Evolutionary conservation across 2,329 filamentous ascomycete species (phyloP).

Genomic region (Metarhizium anisopliae): DNA sequence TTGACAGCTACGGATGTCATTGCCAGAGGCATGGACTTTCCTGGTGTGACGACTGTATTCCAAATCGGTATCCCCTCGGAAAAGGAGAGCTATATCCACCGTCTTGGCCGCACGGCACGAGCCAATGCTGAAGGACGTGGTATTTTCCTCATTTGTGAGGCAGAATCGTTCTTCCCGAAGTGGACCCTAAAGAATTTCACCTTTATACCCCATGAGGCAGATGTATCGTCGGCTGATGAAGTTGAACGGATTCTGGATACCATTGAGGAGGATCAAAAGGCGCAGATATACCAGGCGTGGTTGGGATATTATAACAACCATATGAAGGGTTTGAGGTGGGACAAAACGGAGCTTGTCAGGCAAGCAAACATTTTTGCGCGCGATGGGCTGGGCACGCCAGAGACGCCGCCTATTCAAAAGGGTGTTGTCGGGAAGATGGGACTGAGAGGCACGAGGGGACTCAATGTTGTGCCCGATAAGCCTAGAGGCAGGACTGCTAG

Average conservation of each 20-base stretch:
- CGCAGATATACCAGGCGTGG: slow-evolving; percentile 47
- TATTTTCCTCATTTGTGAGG: slow-evolving; percentile 46
- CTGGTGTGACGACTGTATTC: slow-evolving; percentile 57
- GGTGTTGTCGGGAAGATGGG: slow-evolving; percentile 48
- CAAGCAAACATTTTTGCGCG: slow-evolving; percentile 42
- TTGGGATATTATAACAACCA: slow-evolving; percentile 47
- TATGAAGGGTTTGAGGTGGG: slow-evolving; percentile 34
- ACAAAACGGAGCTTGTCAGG: slow-evolving; percentile 34
- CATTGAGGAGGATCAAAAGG: slow-evolving; percentile 35
- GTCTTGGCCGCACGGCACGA: slow-evolving; percentile 57
- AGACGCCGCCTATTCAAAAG: slow-evolving; percentile 38
- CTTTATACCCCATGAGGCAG: slow-evolving; percentile 36
- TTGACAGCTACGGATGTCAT: slow-evolving; percentile 64
- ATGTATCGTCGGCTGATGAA: slow-evolving; percentile 32
- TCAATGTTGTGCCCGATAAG: slow-evolving; percentile 35
- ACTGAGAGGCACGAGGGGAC: slow-evolving; percentile 39
- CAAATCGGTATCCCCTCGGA: slow-evolving; percentile 52
- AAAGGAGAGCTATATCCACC: slow-evolving; percentile 58
- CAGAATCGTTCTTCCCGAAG: slow-evolving; percentile 41
- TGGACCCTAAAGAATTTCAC: slow-evolving; percentile 44
- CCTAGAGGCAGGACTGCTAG: slow-evolving; percentile 16
- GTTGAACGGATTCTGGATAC: slow-evolving; percentile 28
- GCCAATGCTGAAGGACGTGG: slow-evolving; percentile 56
- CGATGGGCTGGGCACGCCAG: slow-evolving; percentile 35
- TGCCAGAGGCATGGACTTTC: slow-evolving; percentile 65